phyloP scores from a whole-genome alignment of 164 flowering plant genomes.

The Aristolochia fimbriata region DNA sequence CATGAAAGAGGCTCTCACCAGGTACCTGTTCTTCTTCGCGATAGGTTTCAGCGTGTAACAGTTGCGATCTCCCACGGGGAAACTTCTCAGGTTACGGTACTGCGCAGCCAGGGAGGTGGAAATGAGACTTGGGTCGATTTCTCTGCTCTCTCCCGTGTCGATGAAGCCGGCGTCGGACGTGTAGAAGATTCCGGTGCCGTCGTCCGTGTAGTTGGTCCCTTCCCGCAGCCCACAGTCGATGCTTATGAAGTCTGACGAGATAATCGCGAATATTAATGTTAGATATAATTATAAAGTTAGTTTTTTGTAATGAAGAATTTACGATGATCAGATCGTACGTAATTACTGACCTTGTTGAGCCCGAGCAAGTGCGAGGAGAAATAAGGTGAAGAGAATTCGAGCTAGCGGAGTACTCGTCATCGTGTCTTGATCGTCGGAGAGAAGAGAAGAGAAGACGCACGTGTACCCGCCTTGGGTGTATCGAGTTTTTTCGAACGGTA shows the following conservation, averaged over 20 bases:
- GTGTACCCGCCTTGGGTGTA: no score
- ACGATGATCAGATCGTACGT: neutral
- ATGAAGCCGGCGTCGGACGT: constrained; percentile 2
- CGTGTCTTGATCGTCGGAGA: neutral
- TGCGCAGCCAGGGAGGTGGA: neutral
- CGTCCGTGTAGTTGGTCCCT: constrained; percentile 2
- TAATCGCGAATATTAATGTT: no score
- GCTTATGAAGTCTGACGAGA: constrained; percentile 5
- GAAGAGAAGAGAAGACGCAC: neutral
- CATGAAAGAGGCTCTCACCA: constrained; percentile 38
- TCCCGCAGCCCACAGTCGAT: constrained; percentile 5
- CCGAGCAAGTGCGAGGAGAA: neutral
- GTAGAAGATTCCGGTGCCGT: neutral
- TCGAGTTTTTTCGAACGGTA: no score
- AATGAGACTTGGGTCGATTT: neutral
- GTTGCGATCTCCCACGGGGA: constrained; percentile 3
- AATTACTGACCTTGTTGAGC: constrained; percentile 2
- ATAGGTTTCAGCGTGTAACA: constrained; percentile 5
- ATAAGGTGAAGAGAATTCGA: neutral
- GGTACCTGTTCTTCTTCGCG: constrained; percentile 10
- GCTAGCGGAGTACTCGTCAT: no score
- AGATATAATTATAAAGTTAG: no score
- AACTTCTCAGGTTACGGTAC: constrained; percentile 4
- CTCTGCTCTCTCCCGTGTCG: neutral
- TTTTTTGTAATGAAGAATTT: no score